Percentiles rank a stretch among this genome's conserved stretches.
Evolutionary conservation across 345 rosid species (phyloP).

Genomic region (Gossypium arboreum): DNA sequence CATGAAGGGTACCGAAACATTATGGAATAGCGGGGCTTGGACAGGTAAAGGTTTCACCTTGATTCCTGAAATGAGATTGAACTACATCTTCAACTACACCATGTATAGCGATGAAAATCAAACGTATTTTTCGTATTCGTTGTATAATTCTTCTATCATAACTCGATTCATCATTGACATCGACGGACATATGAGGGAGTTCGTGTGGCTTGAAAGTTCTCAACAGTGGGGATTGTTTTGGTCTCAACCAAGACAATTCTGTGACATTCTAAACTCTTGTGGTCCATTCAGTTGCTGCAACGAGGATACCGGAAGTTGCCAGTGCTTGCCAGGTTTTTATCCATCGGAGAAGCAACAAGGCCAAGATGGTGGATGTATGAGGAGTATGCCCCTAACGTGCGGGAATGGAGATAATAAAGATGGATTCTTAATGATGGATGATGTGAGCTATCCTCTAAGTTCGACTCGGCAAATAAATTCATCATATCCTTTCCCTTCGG

Average conservation of each 20-base stretch:
- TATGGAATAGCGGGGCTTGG: slow-evolving; percentile 41
- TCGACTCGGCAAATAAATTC: neutral
- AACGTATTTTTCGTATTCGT: slow-evolving; percentile 29
- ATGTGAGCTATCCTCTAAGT: slow-evolving; percentile 3
- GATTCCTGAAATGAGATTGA: neutral
- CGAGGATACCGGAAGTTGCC: slow-evolving; percentile 22
- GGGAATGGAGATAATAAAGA: slow-evolving; percentile 16
- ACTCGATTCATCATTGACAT: neutral
- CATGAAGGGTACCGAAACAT: slow-evolving; percentile 2
- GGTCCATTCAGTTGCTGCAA: slow-evolving; percentile 28
- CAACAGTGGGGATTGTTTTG: neutral
- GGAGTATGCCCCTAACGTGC: slow-evolving; percentile 27
- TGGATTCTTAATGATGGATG: slow-evolving; percentile 15
- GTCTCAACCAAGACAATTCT: neutral
- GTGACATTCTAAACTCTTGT: neutral
- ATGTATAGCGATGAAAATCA: slow-evolving; percentile 23
- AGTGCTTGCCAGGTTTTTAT: slow-evolving; percentile 37
- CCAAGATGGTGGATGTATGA: slow-evolving; percentile 36
- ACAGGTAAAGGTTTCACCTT: slow-evolving; percentile 35
- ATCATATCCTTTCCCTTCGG: neutral
- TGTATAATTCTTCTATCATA: neutral
- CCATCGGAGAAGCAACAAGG: slow-evolving; percentile 25
- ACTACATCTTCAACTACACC: slow-evolving; percentile 15
- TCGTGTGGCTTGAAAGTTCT: neutral
- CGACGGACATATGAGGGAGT: neutral